Evolutionary conservation across 2,329 filamentous ascomycete species (phyloP).

Genomic region (Microdochium trichocladiopsis): DNA sequence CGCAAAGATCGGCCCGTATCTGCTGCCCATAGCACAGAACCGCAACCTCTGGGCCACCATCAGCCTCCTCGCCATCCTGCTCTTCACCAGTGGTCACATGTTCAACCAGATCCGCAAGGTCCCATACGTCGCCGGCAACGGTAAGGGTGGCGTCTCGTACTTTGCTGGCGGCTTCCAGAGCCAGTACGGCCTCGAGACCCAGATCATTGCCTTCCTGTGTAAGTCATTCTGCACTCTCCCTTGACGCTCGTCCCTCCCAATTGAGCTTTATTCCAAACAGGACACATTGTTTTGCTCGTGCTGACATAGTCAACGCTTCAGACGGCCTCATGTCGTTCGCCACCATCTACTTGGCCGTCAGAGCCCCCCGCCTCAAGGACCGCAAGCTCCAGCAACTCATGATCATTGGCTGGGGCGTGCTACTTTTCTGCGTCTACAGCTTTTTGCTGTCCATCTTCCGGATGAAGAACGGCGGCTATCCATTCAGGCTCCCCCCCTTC

Average conservation of each 20-base stretch:
- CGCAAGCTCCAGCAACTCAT: slow-evolving; percentile 71
- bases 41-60: slow-evolving; percentile 90
- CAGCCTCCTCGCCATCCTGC: slow-evolving; percentile 79
- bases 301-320: slow-evolving; percentile 15
- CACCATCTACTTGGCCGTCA: slow-evolving; percentile 83
- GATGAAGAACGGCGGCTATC: slow-evolving; percentile 90
- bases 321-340: slow-evolving; percentile 76
- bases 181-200: slow-evolving; percentile 90
- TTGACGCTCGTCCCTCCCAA: neutral
- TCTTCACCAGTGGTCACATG: slow-evolving; percentile 97
- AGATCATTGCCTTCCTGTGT: slow-evolving; percentile 93
- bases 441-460: slow-evolving; percentile 92
- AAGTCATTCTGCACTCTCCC: slow-evolving; percentile 33
- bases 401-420: slow-evolving; percentile 69
- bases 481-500: slow-evolving; percentile 90
- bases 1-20: slow-evolving; percentile 67
- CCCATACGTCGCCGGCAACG: slow-evolving; percentile 83
- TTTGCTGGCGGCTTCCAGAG: slow-evolving; percentile 90
- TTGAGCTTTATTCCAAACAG: neutral
- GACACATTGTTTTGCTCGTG: too few species aligned
- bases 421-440: slow-evolving; percentile 82
- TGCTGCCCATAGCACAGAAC: slow-evolving; percentile 77
- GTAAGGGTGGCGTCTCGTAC: slow-evolving; percentile 79
- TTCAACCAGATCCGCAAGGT: slow-evolving; percentile 98
- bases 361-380: slow-evolving; percentile 83